A percentile compares a stretch with the other conserved stretches of the same genome.
These are phyloP conservation scores for Boehmeria nivea DNA, from an alignment of 306 rosid species.

Conservation along the genomic window DNA sequence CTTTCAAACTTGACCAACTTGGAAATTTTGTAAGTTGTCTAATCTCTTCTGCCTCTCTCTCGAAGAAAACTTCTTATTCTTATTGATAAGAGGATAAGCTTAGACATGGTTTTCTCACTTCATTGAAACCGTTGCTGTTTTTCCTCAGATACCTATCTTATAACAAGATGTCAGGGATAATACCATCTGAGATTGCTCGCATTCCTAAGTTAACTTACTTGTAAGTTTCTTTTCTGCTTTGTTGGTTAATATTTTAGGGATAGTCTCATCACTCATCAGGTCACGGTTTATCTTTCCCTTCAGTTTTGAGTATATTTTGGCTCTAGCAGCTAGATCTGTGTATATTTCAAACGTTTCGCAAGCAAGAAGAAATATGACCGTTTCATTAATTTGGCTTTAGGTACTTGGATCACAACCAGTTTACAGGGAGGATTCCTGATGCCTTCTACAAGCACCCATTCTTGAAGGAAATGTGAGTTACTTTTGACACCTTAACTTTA, in stretches of 20 bases:
- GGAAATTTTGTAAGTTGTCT: constrained; percentile 76
- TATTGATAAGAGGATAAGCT: no score
- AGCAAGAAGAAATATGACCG: not conserved
- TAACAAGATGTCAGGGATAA: constrained; percentile 90
- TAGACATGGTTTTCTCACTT: not conserved
- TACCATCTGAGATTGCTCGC: constrained; percentile 78
- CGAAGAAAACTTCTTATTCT: not conserved
- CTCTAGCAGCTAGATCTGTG: not conserved
- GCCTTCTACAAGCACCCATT: constrained; percentile 85
- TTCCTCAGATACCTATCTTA: constrained; percentile 74
- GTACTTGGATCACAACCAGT: constrained; percentile 96
- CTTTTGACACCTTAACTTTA: not conserved
- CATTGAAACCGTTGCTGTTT: constrained; percentile 10
- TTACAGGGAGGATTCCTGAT: constrained; percentile 87
- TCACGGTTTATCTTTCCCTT: no score
- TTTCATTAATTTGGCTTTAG: constrained; percentile 34
- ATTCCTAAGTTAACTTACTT: constrained; percentile 80
- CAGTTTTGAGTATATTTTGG: not conserved
- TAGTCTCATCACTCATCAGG: no score
- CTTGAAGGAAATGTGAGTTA: constrained; percentile 94
- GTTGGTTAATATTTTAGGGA: constrained; percentile 2
- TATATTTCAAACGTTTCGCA: no score
- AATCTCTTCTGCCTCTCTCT: constrained; percentile 1
- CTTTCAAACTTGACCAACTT: constrained; percentile 85
- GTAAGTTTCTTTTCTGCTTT: constrained; percentile 54